A percentile compares a stretch with the other conserved stretches of the same genome.
These are phyloP conservation scores for Ophiobolus disseminans DNA, from an alignment of 2,329 filamentous ascomycete genomes.

Conservation along the genomic window DNA sequence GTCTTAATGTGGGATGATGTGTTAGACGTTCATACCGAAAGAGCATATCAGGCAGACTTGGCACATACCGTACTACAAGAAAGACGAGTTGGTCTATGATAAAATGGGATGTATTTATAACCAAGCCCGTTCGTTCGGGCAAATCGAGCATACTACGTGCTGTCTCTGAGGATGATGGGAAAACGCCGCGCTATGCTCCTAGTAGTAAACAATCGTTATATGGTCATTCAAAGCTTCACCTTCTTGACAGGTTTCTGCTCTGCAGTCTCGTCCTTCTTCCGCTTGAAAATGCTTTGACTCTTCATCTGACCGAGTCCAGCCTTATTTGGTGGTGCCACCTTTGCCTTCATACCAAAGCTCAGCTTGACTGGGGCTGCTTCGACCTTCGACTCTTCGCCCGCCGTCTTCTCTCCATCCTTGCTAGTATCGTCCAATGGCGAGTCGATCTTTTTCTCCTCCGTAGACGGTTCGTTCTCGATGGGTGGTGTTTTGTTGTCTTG, in stretches of 20 bases:
- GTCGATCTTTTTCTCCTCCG: constrained; percentile 48
- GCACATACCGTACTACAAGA: no score
- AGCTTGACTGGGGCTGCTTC: constrained; percentile 42
- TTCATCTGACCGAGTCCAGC: constrained; percentile 42
- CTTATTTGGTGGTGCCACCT: constrained; percentile 34
- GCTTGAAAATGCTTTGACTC: constrained; percentile 48
- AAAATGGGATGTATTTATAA: no score
- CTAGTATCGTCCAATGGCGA: constrained; percentile 74
- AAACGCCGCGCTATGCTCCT: constrained; percentile 33
- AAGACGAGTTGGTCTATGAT: no score
- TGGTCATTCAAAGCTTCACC: constrained; percentile 36
- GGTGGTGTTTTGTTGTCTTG: constrained; percentile 47
- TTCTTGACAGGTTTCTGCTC: constrained; percentile 44
- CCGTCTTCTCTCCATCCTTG: constrained; percentile 80
- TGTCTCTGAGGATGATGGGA: neutral
- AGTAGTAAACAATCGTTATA: neutral
- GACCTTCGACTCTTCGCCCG: constrained; percentile 48
- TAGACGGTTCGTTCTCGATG: constrained; percentile 38
- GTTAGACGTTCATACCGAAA: neutral
- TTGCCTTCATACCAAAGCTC: constrained; percentile 43
- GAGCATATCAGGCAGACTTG: no score
- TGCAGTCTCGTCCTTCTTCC: constrained; percentile 33
- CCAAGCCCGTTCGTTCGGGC: no score
- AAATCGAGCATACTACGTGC: no score
- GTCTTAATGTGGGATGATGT: neutral